Conservation (phyloP, 106 monocot genomes). For the Amphibolis antarctica region DNA sequence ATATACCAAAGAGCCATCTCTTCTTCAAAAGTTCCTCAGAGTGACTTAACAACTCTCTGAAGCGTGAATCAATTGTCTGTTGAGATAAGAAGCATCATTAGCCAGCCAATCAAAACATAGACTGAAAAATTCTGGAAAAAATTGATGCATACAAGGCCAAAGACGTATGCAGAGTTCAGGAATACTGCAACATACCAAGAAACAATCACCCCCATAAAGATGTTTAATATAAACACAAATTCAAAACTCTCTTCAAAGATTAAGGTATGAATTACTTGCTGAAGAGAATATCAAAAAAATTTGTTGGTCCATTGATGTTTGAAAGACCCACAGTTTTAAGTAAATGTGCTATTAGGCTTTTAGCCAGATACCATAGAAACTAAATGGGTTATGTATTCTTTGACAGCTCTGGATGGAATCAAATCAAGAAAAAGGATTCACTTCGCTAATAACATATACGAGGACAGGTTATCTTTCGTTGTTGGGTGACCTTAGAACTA, state of each 20-base stretch:
- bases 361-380: no score
- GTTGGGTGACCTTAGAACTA: no score
- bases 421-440: no score
- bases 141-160: background rate
- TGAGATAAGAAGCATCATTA: conserved; percentile 9
- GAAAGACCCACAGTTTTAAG: background rate
- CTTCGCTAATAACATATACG: no score
- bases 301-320: background rate
- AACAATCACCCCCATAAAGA: background rate
- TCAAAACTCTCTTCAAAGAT: background rate
- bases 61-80: conserved; percentile 81
- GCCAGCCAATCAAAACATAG: background rate
- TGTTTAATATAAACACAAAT: background rate
- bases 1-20: conserved; percentile 81
- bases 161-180: no score
- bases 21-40: conserved; percentile 58
- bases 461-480: no score
- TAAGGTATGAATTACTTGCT: background rate
- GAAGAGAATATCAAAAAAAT: background rate
- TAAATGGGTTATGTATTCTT: no score
- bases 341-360: no score
- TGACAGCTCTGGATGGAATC: no score
- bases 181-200: no score
- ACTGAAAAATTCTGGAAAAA: background rate
- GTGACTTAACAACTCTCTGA: conserved; percentile 70